Evolutionary conservation across 805 yeast species (phyloP).

Genomic region (Yueomyces sp.): DNA sequence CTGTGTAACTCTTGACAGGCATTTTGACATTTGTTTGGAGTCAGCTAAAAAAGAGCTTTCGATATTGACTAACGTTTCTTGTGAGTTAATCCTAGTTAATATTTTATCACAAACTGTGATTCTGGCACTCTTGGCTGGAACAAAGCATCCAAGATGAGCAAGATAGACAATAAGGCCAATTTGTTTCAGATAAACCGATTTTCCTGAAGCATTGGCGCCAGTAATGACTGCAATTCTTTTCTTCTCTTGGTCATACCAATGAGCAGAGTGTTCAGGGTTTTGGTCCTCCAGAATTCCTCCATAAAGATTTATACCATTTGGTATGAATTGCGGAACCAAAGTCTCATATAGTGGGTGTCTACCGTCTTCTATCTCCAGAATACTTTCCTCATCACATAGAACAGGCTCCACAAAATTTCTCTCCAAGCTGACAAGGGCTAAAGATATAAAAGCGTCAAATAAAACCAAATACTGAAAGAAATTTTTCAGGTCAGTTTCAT

Average conservation of each 20-base stretch:
- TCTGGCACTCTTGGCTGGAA: constrained; percentile 35
- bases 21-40: constrained; percentile 30
- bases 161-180: constrained; percentile 35
- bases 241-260: not conserved
- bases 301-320: constrained; percentile 27
- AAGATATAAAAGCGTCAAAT: constrained; percentile 26
- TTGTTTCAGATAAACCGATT: constrained; percentile 37
- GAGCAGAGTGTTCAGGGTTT: not conserved
- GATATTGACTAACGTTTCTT: constrained; percentile 27
- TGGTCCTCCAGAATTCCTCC: constrained; percentile 9
- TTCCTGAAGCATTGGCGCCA: constrained; percentile 41
- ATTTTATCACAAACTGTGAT: constrained; percentile 36
- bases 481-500: constrained; percentile 4
- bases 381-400: constrained; percentile 12
- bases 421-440: constrained; percentile 21
- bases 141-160: constrained; percentile 42
- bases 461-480: constrained; percentile 20
- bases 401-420: constrained; percentile 24
- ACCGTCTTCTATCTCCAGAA: constrained; percentile 27
- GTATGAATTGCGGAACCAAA: constrained; percentile 25
- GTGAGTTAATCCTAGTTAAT: constrained; percentile 31
- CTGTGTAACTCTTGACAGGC: constrained; percentile 27
- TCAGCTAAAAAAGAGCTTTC: constrained; percentile 42
- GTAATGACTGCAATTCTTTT: constrained; percentile 27
- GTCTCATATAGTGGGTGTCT: constrained; percentile 36